Conservation (phyloP, 2,329 filamentous ascomycete genomes). For the Penicillium concentricum region DNA sequence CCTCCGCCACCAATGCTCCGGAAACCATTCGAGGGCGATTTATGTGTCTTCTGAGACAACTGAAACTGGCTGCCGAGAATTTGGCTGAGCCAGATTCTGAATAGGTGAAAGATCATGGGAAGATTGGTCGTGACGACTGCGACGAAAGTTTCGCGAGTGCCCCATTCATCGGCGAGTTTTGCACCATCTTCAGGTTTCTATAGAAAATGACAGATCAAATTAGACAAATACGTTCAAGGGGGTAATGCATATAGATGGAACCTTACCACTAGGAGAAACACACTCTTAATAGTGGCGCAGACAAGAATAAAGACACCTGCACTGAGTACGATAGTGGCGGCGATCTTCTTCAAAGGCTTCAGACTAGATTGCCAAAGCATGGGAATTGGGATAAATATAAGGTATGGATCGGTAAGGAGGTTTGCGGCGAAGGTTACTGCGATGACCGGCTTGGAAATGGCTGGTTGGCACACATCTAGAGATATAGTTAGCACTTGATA, state of each 20-base stretch:
- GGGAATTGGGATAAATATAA: slow-evolving; percentile 58
- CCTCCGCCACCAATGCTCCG: slow-evolving; percentile 24
- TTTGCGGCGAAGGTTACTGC: slow-evolving; percentile 52
- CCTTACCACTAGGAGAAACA: slow-evolving; percentile 45
- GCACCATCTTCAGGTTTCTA: slow-evolving; percentile 34
- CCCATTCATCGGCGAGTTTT: slow-evolving; percentile 37
- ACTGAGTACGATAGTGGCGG: slow-evolving; percentile 52
- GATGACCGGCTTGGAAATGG: slow-evolving; percentile 50
- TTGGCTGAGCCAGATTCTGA: slow-evolving; percentile 42
- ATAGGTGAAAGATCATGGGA: slow-evolving; percentile 42
- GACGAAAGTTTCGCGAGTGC: slow-evolving; percentile 41
- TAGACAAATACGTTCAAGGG: neutral
- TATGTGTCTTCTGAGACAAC: slow-evolving; percentile 35
- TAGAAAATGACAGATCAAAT: neutral
- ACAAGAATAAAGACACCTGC: slow-evolving; percentile 54
- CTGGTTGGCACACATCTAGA: slow-evolving; percentile 47
- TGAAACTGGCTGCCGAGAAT: slow-evolving; percentile 40
- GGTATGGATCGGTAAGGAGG: slow-evolving; percentile 55
- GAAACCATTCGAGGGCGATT: slow-evolving; percentile 32
- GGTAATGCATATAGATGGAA: neutral
- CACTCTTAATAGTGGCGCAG: slow-evolving; percentile 52
- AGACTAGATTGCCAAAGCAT: slow-evolving; percentile 54
- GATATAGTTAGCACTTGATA: neutral
- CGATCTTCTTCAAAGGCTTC: slow-evolving; percentile 49
- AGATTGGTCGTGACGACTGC: slow-evolving; percentile 40